Base-by-base conservation (phyloP, 1,284 basidiomycete species). In the Ustilago nuda region DNA sequence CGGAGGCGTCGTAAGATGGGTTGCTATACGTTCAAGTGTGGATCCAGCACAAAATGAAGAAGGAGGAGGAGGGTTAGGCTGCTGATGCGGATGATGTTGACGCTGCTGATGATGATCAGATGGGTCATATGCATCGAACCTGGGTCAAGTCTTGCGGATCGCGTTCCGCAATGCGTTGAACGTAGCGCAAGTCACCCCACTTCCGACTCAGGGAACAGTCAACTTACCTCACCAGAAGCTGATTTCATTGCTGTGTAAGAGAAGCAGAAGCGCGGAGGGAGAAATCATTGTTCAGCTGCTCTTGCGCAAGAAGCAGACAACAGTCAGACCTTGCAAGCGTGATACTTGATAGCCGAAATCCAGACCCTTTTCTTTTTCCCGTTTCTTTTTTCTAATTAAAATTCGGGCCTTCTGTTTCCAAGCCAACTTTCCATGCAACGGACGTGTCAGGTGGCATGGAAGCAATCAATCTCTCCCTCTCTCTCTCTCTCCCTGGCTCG, bases 1-100 rank as follows among this genome's bases (percentile, higher is more conserved):
- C 63, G 61, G 70, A 60, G 61, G 64, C 56, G 53, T 32, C 58
- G 54, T 65, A 61, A 66, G 60, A 59, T 59, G 60, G 33, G 23
- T 27, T 27, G 23, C 23, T 36, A 37, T 46, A 30, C 48, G 48
- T 27, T 50, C 48, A 50, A 50, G 48, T 27, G 60, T 65, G 45
- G 55, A 55, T 66, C 64, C 66, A 60, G 64, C 59, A 36, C 9
- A 19, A 27, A 15, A 43, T n/a, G 17, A 15, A 43, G 39, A 23
- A 19, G 19, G 17, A 55, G 35, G 17, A 50, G 12, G 35, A 41
- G 35, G 35, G 6, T 2, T 3, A 30, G 7, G 23, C 46, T 50
- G 19, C 32, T 17, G 39, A 8, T 23, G 12, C n/a, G 5, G 9
- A n/a, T 56, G 33, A 17, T 32, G 37, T 27, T 37, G 27, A 48